Conservation (phyloP, 495 filamentous ascomycete genomes). For the Penicillium bovifimosum region DNA sequence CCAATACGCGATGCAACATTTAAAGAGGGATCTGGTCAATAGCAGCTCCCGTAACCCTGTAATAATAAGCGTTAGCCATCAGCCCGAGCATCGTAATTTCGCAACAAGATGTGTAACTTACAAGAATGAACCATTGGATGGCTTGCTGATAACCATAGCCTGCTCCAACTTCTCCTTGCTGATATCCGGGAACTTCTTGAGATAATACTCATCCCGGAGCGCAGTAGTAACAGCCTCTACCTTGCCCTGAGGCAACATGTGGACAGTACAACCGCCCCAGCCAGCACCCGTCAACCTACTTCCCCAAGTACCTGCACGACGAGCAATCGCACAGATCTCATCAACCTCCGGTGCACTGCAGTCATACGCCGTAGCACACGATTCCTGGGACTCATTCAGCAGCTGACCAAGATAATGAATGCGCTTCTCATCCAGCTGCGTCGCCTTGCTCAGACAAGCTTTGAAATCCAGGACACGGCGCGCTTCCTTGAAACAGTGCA, state of each 20-base stretch:
- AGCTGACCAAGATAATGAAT: constrained; percentile 71
- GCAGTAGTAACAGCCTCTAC: constrained; percentile 74
- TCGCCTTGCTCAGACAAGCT: constrained; percentile 53
- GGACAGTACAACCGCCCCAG: constrained; percentile 95
- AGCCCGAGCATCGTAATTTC: not conserved
- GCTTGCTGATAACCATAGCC: constrained; percentile 87
- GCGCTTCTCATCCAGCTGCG: constrained; percentile 51
- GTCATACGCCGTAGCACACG: constrained; percentile 78
- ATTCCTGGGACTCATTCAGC: constrained; percentile 83
- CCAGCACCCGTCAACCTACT: constrained; percentile 88
- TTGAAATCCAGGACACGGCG: constrained; percentile 81
- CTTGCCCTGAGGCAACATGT: constrained; percentile 81
- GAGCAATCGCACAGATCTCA: constrained; percentile 74
- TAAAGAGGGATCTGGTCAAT: constrained; percentile 35
- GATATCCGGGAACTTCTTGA: constrained; percentile 62
- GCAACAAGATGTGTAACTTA: constrained; percentile 21
- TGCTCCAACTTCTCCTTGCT: constrained; percentile 64
- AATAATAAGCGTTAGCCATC: not conserved
- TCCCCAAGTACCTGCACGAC: constrained; percentile 72
- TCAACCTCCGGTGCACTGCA: constrained; percentile 90
- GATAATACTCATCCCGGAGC: constrained; percentile 78
- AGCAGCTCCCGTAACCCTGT: constrained; percentile 39
- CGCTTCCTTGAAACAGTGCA: constrained; percentile 88
- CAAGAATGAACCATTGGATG: constrained; percentile 50
- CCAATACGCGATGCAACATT: constrained; percentile 3